Base-by-base conservation (phyloP, 208 protist genomes). In the Leishmania amazonensis region DNA sequence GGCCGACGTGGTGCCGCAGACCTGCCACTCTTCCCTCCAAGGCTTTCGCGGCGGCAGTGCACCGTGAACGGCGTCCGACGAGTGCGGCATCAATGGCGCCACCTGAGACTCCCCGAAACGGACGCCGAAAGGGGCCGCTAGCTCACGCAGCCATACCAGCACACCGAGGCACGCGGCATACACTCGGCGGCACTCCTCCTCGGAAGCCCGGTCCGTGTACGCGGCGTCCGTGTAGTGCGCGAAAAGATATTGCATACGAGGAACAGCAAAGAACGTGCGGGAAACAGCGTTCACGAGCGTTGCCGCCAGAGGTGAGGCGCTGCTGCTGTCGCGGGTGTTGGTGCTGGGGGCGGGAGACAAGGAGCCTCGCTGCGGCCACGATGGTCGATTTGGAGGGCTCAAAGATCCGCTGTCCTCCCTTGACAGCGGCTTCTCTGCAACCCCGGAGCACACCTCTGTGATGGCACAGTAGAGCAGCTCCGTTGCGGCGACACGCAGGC, bases 201-300 rank as follows among this genome's bases (percentile, higher is more conserved):
- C 60, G 5, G 64, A 58, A 5, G 49, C 67, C 15, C 79, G 60
- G 9, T 54, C 45, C 42, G 51, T 47, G 47, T 58, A 57, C 53
- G 51, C 15, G 0, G 21, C 78, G 58, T 86, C 83, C 13, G 78
- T 77, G 58, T 83, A 80, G 38, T 67, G 42, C 1, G 57, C 76
- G 8, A 90, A 78, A 6, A 95, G 64, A 57, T 92, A 94, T 71
- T 96, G 89, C 15, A 85, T 86, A 15, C 92, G 90, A 8, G 90
- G 58, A 1, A 94, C 47, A 8, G 87, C 81, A 68, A 89, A 91
- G 40, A 90, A 88, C 2, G 83, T 64, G 17, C 78, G 74, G 9
- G 85, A 64, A 7, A 93, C 79, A 17, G 68, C 53, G 3, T 72
- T 28, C 19, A 94, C 28, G 31, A 92, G 79, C n/a, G 76, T 31